phyloP scores from a whole-genome alignment of 352 stramenopile genomes.

The Globisporangium perplexum region DNA sequence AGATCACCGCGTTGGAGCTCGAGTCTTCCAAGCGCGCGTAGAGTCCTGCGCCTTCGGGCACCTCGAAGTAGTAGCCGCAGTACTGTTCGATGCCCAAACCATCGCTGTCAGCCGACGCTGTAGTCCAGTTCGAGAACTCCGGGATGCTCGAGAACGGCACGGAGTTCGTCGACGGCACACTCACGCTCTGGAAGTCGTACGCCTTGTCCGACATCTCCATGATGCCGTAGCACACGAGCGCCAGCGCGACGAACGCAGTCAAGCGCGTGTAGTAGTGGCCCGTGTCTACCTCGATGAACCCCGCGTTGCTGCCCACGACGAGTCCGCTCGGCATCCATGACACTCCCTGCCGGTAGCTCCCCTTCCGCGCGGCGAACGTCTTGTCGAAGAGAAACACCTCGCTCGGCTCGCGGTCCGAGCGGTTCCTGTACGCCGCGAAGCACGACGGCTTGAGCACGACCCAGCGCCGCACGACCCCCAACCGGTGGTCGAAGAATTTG shows the following conservation, averaged over 20 bases:
- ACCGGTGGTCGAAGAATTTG: slow-evolving; percentile 84
- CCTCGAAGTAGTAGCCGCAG: slow-evolving; percentile 69
- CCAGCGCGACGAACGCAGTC: slow-evolving; percentile 55
- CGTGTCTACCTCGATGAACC: slow-evolving; percentile 83
- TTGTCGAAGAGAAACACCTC: slow-evolving; percentile 88
- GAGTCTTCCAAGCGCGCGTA: slow-evolving; percentile 32
- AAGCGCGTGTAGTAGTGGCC: slow-evolving; percentile 83
- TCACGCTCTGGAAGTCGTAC: slow-evolving; percentile 54
- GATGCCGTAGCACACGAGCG: slow-evolving; percentile 62
- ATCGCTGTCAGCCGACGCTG: slow-evolving; percentile 3
- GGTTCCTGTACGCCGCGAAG: slow-evolving; percentile 75
- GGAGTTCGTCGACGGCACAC: slow-evolving; percentile 21
- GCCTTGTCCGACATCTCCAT: slow-evolving; percentile 49
- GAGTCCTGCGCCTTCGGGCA: slow-evolving; percentile 40
- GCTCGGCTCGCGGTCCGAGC: slow-evolving; percentile 67
- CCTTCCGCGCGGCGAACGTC: slow-evolving; percentile 68
- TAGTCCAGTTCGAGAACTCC: slow-evolving; percentile 41
- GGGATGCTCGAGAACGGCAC: slow-evolving; percentile 15
- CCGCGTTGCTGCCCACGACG: slow-evolving; percentile 69
- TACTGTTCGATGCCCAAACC: slow-evolving; percentile 24
- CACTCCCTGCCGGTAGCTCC: slow-evolving; percentile 76
- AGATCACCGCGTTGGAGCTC: slow-evolving; percentile 34
- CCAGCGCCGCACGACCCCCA: slow-evolving; percentile 82
- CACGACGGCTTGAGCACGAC: slow-evolving; percentile 84
- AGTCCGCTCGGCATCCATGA: slow-evolving; percentile 87